Evolutionary conservation across 805 yeast genomes (phyloP), one percentile per base, ranked within the genome.

Genomic region (Lachancea waltii): DNA sequence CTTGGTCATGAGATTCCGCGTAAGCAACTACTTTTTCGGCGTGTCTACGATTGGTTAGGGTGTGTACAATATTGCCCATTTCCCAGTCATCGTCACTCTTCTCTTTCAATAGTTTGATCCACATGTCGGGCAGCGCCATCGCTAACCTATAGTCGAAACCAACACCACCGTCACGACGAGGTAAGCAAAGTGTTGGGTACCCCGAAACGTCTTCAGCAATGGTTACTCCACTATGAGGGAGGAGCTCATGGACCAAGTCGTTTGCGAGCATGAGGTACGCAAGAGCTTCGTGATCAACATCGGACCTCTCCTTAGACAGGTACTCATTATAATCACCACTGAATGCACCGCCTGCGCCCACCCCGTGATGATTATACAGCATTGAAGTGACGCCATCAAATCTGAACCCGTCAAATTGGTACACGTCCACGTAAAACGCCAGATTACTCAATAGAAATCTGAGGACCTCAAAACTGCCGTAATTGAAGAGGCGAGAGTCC

Each of bases 61-160:
- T 85, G 56, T 76, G 80, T 15, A 79, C 80, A 40, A 90, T 87
- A 43, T 72, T 67, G 31, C 82, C 86, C 67, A 90, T 63, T 52
- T 89, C 86, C 98, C 98, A 90, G 36, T 85, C 81, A 44, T 89
- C 95, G 60, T 90, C 97, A 31, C 63, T 55, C 42, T 72, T 65
- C 57, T 89, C 97, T 58, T 92, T 90, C 50, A 90, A 65, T 33
- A 87, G 62, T 61, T 92, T 92, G 65, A 90, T 90, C 98, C 98
- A 90, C 97, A 90, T 90, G 61, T 90, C 98, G 3, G 98, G 98
- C 43, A 90, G 70, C 1, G 97, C 97, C 98, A 90, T 90, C 2
- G 95, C 92, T 38, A 90, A 69, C 46, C 97, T 71, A 61, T 90
- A 90, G 58, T 89, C 92, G 54, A 90, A 90, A 0, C 97, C 98